These are phyloP conservation scores for Leucocoprinus leucothites DNA, from an alignment of 768 basidiomycete species.

Conservation along the genomic window DNA sequence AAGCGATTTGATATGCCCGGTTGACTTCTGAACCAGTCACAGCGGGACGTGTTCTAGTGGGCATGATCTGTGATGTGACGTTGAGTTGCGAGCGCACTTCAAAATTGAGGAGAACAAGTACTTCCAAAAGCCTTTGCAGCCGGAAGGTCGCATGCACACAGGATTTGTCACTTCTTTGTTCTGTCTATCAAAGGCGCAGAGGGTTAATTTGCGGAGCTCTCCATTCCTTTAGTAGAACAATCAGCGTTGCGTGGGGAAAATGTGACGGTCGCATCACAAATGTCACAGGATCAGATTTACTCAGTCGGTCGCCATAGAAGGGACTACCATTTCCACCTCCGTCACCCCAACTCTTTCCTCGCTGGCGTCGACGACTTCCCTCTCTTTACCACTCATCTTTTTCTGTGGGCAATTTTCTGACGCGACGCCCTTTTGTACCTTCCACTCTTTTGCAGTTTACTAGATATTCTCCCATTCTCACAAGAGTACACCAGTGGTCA, in stretches of 20 bases:
- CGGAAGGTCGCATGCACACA: no score
- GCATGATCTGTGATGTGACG: no score
- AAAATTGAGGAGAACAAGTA: no score
- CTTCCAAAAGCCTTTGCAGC: no score
- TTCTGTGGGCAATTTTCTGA: background rate
- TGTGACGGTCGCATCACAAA: slow-evolving; percentile 16
- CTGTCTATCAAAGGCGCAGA: background rate
- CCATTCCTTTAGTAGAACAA: background rate
- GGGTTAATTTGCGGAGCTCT: background rate
- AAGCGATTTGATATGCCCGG: no score
- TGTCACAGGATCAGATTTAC: slow-evolving; percentile 19
- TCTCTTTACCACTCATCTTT: slow-evolving; percentile 11
- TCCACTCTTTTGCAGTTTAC: slow-evolving; percentile 17
- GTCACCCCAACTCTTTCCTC: slow-evolving; percentile 21
- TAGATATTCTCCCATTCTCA: background rate
- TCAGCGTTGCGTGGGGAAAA: slow-evolving; percentile 8
- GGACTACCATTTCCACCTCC: slow-evolving; percentile 19
- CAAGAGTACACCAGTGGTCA: slow-evolving; percentile 11
- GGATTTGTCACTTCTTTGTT: background rate
- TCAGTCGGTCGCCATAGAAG: slow-evolving; percentile 14
- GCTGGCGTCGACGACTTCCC: slow-evolving; percentile 16
- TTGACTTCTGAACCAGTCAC: no score
- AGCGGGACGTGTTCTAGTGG: no score
- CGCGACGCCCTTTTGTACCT: slow-evolving; percentile 9
- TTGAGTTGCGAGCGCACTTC: no score